These are phyloP conservation scores for Candida vaughaniae DNA, from an alignment of 805 yeast genomes.

Conservation along the genomic window DNA sequence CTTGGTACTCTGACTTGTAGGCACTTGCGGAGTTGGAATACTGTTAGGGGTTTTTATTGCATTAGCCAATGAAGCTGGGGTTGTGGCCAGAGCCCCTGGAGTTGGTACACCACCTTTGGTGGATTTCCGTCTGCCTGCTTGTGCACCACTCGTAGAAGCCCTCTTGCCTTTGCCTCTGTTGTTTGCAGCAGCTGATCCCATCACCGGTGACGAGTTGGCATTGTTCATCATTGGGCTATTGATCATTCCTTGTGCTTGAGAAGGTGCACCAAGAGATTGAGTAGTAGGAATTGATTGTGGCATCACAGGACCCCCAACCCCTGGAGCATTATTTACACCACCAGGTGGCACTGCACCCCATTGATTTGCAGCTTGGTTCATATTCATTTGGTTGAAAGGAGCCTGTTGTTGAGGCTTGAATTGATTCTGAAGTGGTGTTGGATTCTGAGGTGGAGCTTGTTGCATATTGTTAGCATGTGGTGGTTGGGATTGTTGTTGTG, in stretches of 20 bases:
- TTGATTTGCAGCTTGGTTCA: slow-evolving; percentile 3
- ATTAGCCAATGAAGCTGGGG: slow-evolving; percentile 38
- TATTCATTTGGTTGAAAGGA: slow-evolving; percentile 7
- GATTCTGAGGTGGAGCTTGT: slow-evolving; percentile 1
- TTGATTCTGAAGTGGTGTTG: slow-evolving; percentile 1
- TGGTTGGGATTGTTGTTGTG: slow-evolving; percentile 4
- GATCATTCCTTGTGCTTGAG: slow-evolving; percentile 1
- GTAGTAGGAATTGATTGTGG: slow-evolving; percentile 11
- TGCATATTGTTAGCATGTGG: slow-evolving; percentile 4
- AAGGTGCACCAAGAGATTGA: slow-evolving; percentile 8
- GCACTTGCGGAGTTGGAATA: slow-evolving; percentile 42
- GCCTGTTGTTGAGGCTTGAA: neutral
- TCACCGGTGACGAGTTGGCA: slow-evolving; percentile 16
- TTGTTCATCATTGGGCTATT: slow-evolving; percentile 10
- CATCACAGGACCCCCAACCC: slow-evolving; percentile 4
- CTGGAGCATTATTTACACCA: neutral
- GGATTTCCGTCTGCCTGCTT: slow-evolving; percentile 21
- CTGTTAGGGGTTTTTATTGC: slow-evolving; percentile 45
- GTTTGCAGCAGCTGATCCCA: slow-evolving; percentile 2
- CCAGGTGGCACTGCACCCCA: neutral
- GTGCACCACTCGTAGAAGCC: slow-evolving; percentile 16
- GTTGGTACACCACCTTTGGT: slow-evolving; percentile 33
- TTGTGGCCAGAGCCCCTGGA: slow-evolving; percentile 26
- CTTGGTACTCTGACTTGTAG: slow-evolving; percentile 35
- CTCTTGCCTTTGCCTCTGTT: slow-evolving; percentile 11